A percentile compares a stretch with the other conserved stretches of the same genome.
Evolutionary conservation across 495 filamentous ascomycete species (phyloP).

Genomic region (Amorphotheca resinae): DNA sequence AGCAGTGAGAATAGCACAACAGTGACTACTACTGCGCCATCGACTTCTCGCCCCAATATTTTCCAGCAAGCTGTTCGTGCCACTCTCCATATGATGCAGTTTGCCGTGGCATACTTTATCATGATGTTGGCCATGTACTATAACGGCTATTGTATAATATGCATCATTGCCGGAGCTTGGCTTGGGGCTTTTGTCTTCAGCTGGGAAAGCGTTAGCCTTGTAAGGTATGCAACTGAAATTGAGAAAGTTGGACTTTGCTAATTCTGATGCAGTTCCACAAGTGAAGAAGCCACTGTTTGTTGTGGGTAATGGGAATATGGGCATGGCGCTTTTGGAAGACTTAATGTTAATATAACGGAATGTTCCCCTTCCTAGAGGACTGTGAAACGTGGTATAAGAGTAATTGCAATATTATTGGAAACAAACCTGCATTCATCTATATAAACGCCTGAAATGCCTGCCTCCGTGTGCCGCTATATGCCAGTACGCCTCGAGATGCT

Average conservation of each 20-base stretch:
- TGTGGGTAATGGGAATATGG: constrained; percentile 2
- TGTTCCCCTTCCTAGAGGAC: background rate
- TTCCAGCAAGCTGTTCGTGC: constrained; percentile 51
- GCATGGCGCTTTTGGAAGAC: no score
- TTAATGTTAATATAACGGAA: no score
- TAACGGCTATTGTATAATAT: constrained; percentile 44
- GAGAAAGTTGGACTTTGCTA: background rate
- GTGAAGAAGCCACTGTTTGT: constrained; percentile 14
- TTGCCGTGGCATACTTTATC: constrained; percentile 57
- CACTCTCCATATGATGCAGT: constrained; percentile 50
- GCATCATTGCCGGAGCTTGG: constrained; percentile 50
- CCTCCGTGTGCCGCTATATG: background rate
- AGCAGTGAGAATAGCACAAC: background rate
- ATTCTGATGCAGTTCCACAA: background rate
- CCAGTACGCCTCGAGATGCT: constrained; percentile 8
- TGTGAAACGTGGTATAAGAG: background rate
- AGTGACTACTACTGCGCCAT: background rate
- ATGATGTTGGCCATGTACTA: constrained; percentile 45
- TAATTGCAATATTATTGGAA: no score
- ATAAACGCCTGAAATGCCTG: background rate
- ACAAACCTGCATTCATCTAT: background rate
- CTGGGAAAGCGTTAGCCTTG: constrained; percentile 33
- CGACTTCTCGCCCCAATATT: constrained; percentile 33
- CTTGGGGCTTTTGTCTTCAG: constrained; percentile 46
- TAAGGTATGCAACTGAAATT: no score